Percentiles rank a stretch among this genome's conserved stretches.
phyloP scores from a whole-genome alignment of 1,284 basidiomycete species.

The Schizopora paradoxa region DNA sequence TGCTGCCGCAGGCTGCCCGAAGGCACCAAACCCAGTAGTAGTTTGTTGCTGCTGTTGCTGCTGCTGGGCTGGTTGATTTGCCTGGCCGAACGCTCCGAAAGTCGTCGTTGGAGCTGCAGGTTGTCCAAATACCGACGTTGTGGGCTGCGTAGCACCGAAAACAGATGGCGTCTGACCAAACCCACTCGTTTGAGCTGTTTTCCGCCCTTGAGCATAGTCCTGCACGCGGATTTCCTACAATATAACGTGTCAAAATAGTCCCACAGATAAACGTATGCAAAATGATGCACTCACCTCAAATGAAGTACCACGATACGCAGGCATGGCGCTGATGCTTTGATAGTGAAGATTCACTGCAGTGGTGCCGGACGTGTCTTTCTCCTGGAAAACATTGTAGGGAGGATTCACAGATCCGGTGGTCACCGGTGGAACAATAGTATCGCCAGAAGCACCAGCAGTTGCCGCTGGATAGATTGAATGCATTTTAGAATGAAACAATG shows the following conservation, averaged over 20 bases:
- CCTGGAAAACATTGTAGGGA: conserved; percentile 21
- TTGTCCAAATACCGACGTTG: conserved; percentile 31
- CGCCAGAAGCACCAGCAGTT: conserved; percentile 16
- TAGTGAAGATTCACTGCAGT: conserved; percentile 23
- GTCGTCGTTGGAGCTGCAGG: conserved; percentile 26
- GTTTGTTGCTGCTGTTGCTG: conserved; percentile 8
- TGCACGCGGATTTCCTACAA: conserved; percentile 26
- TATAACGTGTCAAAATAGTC: conserved; percentile 1
- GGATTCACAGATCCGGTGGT: conserved; percentile 24
- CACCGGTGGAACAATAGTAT: conserved; percentile 11
- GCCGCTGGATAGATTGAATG: background rate
- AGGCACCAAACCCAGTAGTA: conserved; percentile 23
- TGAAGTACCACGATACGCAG: conserved; percentile 26
- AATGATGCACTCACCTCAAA: conserved; percentile 22
- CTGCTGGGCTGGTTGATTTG: conserved; percentile 26
- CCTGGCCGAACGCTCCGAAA: conserved; percentile 42
- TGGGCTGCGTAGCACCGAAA: conserved; percentile 25
- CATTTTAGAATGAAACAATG: background rate
- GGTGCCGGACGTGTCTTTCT: conserved; percentile 23
- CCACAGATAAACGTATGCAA: background rate
- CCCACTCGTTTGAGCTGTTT: conserved; percentile 26
- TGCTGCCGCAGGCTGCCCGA: conserved; percentile 24
- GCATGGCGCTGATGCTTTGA: conserved; percentile 28
- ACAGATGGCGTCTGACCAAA: conserved; percentile 27
- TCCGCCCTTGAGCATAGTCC: conserved; percentile 28